Base-by-base conservation (phyloP, 2,329 filamentous ascomycete genomes). In the Scopulariopsis brevicaulis region DNA sequence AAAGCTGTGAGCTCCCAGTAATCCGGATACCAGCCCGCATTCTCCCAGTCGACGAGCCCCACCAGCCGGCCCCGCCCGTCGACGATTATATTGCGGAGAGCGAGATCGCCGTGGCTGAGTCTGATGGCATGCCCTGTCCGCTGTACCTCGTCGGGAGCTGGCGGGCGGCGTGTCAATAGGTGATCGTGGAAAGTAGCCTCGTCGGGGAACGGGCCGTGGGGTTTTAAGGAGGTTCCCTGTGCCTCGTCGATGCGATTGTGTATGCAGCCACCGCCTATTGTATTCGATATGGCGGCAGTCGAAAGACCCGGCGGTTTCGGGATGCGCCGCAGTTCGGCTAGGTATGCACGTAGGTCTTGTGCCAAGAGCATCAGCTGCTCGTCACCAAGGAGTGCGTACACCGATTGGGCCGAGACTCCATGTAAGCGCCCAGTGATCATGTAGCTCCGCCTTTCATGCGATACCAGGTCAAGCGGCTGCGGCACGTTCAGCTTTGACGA, bases 1-100 rank as follows among this genome's bases (percentile, higher is more conserved):
- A 48, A 48, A 15, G 43, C 43, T n/a, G 60, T 64, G 35, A 61
- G 64, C 12, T 66, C 65, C 63, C 65, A 66, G 25, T 65, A 65
- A 1, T 63, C 58, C 0, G 65, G 65, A 28, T 62, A 62, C 59
- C 61, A 66, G 20, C 60, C 66, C 2, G 63, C 54, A 2, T 59
- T 64, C 58, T 67, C 64, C 65, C 64, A 66, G 35, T 66, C 63
- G 0, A 67, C 52, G 35, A 69, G 65, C 1, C 64, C 65, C 2
- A 65, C 62, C 4, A 70, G 54, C 25, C 65, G 51, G 15, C 67
- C 66, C 7, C 63, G 63, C 0, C 59, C 55, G 18, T 48, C 43
- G 0, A 67, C 62, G 1, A 71, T 20, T 4, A 70, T 58, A 22
- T 70, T 71, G 0, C 65, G 34, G 54, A 63, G 63, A 20, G 64